Base-by-base conservation (phyloP, 1,284 basidiomycete species). In the Pterulicium gracile region DNA sequence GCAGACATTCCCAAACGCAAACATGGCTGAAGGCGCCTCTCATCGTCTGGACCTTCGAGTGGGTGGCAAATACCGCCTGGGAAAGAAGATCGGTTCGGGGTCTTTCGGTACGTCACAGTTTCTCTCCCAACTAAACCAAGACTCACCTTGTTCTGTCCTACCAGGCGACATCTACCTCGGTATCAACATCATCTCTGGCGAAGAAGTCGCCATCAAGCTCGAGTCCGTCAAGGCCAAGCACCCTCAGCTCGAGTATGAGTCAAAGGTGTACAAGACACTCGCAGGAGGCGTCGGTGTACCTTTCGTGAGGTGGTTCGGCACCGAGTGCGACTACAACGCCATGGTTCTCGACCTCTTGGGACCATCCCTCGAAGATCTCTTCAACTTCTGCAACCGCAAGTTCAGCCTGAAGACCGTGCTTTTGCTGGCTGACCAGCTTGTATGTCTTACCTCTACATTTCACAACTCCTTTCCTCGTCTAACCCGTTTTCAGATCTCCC, bases 181-280 rank as follows among this genome's bases (percentile, higher is more conserved):
- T 52, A 94, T 97, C 67, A 98, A 98, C 77, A 98, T 98, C 70
- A 98, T 98, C 64, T 97, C 94, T n/a, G 95, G 95, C 44, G 94
- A 99, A 65, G 95, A 98, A 65, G 96, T 98, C 50, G 96, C 94
- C 61, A 98, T 98, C 80, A 98, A 99, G 72, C 87, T 99, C 57
- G 96, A 98, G 70, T 97, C 93, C 1, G 91, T 98, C 69, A 98
- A 98, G 70, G 95, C 96, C 56, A 98, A 98, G 70, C 94, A 98
- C 61, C 95, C 96, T n/a, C 96, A 98, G 69, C 87, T 98, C 59
- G 95, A 98, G 67, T 98, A 99, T 61, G 95, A 98, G 68, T 92
- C 83, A 55, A 94, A 94, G 69, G 89, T 94, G 44, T 92, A 92
- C 75, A 95, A 96, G 81, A 94, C 91, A 18, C 80, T 98, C 36